Base-by-base conservation (phyloP, 352 stramenopile species). In the Globisporangium apiculatum region DNA sequence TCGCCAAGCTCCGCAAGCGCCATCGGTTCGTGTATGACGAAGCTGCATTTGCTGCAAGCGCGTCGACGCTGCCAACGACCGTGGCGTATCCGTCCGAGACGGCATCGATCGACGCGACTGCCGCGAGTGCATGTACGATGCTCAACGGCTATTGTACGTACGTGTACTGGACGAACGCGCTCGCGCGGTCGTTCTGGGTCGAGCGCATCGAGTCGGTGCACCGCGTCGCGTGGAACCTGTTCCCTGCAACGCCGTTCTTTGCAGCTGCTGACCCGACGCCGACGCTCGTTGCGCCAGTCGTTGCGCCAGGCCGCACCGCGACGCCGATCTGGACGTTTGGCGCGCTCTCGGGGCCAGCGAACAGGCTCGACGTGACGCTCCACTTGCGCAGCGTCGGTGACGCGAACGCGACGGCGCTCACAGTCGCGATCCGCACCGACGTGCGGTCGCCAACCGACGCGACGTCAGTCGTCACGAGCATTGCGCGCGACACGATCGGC, bases 381-480 rank as follows among this genome's bases (percentile, higher is more conserved):
- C 65, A 83, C 48, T 61, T 84, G 7, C 68, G 68, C 48, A 84
- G 67, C 42, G 58, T 67, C 0, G 62, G 70, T 17, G 64, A 79
- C 55, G 8, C 8, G 8, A 80, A 82, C 17, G 60, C 65, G 8
- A 87, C 74, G n/a, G 54, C 64, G 14, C 64, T 87, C 5, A 80
- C 69, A 42, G 65, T 87, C 0, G 74, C 84, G 51, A 63, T 87
- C 53, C 63, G 64, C 7, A 71, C 73, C 2, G 75, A 74, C 24
- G 67, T 84, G 14, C 70, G 68, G 17, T 68, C 68, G 5, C 54
- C 62, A 7, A 55, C 64, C 1, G 72, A 87, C 47, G 72, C 74
- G 11, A 67, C 69, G 9, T 72, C 76, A 18, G 79, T 69, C 2
- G 71, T 83, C 68, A 87, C 76, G 41, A 84, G 73, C 62, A 84